These are phyloP conservation scores for Trichosanthes cucumerina DNA, from an alignment of 306 rosid species.

Conservation along the genomic window DNA sequence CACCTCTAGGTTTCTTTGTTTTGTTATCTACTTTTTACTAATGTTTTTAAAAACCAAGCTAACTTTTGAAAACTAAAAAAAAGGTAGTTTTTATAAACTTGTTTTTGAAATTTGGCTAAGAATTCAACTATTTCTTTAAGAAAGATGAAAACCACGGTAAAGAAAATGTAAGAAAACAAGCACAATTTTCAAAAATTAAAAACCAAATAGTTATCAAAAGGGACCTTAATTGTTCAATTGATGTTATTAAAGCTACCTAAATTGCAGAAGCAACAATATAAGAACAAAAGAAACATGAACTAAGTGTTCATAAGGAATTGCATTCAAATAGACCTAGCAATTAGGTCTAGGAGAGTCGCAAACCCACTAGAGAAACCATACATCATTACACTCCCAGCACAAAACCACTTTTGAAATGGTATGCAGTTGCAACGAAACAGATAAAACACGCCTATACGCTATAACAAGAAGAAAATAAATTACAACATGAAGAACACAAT, in stretches of 20 bases:
- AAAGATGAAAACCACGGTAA: too few relatives aligned
- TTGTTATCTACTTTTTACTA: too few relatives aligned
- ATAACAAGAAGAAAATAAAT: not conserved
- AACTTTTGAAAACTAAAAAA: too few relatives aligned
- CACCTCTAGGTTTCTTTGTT: too few relatives aligned
- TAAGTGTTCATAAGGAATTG: not conserved
- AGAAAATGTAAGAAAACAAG: too few relatives aligned
- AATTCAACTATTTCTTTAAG: too few relatives aligned
- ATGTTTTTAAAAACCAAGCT: too few relatives aligned
- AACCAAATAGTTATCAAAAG: too few relatives aligned
- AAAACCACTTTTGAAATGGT: not conserved
- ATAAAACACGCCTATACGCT: not conserved
- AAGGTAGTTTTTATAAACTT: too few relatives aligned
- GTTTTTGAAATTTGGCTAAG: too few relatives aligned
- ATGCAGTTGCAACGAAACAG: not conserved
- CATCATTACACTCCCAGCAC: not conserved
- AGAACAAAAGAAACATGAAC: not conserved
- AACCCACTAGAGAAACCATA: not conserved
- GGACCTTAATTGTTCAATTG: not conserved
- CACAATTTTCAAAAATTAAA: too few relatives aligned
- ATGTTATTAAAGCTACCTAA: not conserved
- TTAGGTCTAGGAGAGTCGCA: not conserved
- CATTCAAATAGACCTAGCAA: not conserved
- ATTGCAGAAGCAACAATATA: not conserved
- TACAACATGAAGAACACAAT: not conserved